These are phyloP conservation scores for Capsella rubella DNA, from an alignment of 441 rosid genomes.

Conservation along the genomic window DNA sequence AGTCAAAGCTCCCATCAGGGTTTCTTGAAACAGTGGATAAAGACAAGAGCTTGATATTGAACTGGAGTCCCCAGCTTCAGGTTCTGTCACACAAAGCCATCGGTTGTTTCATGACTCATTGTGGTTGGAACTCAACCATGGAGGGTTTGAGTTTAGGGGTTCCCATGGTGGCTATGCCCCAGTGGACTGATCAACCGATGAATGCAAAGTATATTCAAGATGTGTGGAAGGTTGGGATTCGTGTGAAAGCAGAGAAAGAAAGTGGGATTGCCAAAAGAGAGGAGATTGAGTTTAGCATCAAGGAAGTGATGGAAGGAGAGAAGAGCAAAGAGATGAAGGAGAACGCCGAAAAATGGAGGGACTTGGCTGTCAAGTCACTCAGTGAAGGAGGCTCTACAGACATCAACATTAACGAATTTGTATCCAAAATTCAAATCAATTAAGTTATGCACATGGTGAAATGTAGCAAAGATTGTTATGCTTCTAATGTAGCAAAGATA, in stretches of 20 bases:
- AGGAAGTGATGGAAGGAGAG: conserved; percentile 51
- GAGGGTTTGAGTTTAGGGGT: conserved; percentile 63
- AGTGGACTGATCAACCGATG: conserved; percentile 61
- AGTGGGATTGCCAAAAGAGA: conserved; percentile 50
- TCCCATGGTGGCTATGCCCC: conserved; percentile 69
- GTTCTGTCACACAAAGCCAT: conserved; percentile 53
- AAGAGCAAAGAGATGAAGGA: conserved; percentile 46
- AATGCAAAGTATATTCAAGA: conserved; percentile 61
- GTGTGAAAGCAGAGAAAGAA: conserved; percentile 40
- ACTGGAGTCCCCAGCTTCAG: conserved; percentile 64
- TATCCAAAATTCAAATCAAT: conserved; percentile 32
- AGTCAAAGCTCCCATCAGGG: conserved; percentile 51
- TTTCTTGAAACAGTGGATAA: conserved; percentile 40
- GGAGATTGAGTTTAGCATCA: conserved; percentile 45
- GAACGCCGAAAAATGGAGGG: conserved; percentile 52
- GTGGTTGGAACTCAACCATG: conserved; percentile 55
- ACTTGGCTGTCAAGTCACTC: conserved; percentile 49
- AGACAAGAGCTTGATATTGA: conserved; percentile 54
- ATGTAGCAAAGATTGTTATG: neutral
- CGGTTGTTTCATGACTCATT: conserved; percentile 62
- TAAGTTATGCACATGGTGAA: conserved; percentile 4
- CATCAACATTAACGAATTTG: conserved; percentile 44
- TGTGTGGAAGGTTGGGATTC: conserved; percentile 57
- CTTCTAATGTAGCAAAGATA: neutral
- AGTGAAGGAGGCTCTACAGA: conserved; percentile 54